Percentiles rank a stretch among this genome's conserved stretches.
phyloP scores from a whole-genome alignment of 331 rosid genomes.

The Pyrus hybrid region DNA sequence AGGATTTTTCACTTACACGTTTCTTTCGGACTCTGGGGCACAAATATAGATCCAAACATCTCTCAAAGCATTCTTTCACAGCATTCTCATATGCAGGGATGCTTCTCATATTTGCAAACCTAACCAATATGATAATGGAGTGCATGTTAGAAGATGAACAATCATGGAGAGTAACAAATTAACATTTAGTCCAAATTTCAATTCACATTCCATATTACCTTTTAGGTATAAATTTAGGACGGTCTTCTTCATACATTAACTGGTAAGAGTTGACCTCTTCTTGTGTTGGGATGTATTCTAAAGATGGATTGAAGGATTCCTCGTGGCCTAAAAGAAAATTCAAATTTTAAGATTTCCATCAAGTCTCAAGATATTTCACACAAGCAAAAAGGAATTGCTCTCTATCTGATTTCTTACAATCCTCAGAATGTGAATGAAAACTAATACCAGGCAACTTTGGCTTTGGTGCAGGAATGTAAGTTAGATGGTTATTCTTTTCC shows the following conservation, averaged over 20 bases:
- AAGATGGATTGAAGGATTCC: constrained; percentile 91
- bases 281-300: constrained; percentile 86
- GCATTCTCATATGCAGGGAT: too few species aligned
- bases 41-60: too few species aligned
- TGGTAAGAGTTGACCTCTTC: constrained; percentile 83
- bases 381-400: not conserved
- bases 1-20: too few species aligned
- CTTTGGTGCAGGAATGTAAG: constrained; percentile 92
- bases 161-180: too few species aligned
- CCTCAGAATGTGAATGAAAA: not conserved
- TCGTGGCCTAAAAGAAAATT: constrained; percentile 59
- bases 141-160: too few species aligned
- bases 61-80: too few species aligned
- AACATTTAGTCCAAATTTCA: too few species aligned
- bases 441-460: constrained; percentile 74
- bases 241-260: constrained; percentile 59
- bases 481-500: constrained; percentile 58
- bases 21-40: too few species aligned
- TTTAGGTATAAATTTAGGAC: too few species aligned
- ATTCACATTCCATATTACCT: too few species aligned
- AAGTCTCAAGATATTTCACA: constrained; percentile 7
- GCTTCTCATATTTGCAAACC: too few species aligned
- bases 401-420: constrained; percentile 4
- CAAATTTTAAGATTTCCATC: not conserved
- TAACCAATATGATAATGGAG: too few species aligned